Conservation (phyloP, 169 alveolate species). For the Plasmodium vinckei region DNA sequence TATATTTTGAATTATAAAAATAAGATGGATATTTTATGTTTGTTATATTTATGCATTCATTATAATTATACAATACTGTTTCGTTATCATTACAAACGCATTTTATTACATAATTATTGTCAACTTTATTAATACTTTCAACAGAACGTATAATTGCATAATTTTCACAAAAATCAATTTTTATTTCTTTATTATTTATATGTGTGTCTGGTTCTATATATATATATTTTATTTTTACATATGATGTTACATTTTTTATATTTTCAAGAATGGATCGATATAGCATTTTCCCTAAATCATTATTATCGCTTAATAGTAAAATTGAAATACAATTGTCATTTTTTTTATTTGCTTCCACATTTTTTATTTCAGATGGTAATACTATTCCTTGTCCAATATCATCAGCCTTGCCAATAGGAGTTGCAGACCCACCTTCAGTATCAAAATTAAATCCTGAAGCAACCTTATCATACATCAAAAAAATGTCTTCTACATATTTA, state of each 20-base stretch:
- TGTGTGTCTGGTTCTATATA: background rate
- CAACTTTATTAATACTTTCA: constrained; percentile 13
- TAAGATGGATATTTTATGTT: constrained; percentile 46
- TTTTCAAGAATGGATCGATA: constrained; percentile 19
- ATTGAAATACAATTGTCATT: background rate
- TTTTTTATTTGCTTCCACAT: background rate
- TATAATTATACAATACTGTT: constrained; percentile 7
- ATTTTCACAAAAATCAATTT: constrained; percentile 25
- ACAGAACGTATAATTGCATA: background rate
- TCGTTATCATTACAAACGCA: constrained; percentile 9
- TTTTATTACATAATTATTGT: constrained; percentile 12
- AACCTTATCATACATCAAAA: constrained; percentile 11
- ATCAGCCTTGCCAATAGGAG: background rate
- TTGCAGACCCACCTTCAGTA: background rate
- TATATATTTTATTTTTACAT: constrained; percentile 5
- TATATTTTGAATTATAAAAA: constrained; percentile 11
- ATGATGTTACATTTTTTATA: background rate
- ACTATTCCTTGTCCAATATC: background rate
- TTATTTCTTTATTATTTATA: background rate
- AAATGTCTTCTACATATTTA: constrained; percentile 60
- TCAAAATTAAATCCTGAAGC: background rate
- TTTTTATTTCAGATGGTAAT: background rate
- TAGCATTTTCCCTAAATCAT: constrained; percentile 15
- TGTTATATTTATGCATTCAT: constrained; percentile 56
- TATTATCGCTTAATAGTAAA: constrained; percentile 9